Evolutionary conservation across 1,139 yeast species (phyloP).

Genomic region (Taphrina deformans): DNA sequence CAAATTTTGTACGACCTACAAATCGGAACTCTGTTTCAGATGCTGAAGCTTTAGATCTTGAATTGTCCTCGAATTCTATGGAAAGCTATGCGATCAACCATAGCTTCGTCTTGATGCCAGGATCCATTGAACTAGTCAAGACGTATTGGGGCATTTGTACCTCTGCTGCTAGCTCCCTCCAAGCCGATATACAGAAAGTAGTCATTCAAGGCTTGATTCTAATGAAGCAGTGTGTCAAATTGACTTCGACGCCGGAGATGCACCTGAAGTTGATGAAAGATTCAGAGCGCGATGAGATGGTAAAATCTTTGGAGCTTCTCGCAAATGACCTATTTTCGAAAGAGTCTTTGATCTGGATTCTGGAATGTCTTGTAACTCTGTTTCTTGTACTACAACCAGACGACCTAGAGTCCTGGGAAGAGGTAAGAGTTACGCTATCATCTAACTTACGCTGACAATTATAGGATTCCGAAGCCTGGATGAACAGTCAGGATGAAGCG

Average conservation of each 20-base stretch:
- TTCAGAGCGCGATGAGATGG: conserved; percentile 54
- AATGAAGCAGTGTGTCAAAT: conserved; percentile 63
- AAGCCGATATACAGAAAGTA: conserved; percentile 67
- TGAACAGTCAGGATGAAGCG: conserved; percentile 71
- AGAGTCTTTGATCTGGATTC: conserved; percentile 56
- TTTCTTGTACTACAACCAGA: conserved; percentile 70
- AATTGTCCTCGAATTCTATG: conserved; percentile 18
- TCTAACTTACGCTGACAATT: no score
- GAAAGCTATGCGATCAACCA: conserved; percentile 18
- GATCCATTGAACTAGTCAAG: conserved; percentile 60
- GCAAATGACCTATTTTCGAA: conserved; percentile 60
- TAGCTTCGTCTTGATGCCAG: conserved; percentile 67
- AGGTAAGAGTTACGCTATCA: no score
- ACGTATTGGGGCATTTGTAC: conserved; percentile 62
- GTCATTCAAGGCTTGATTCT: conserved; percentile 70
- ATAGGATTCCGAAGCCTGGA: conserved; percentile 90
- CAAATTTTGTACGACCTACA: conserved; percentile 10
- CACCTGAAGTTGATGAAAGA: conserved; percentile 21
- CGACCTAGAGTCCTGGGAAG: conserved; percentile 77
- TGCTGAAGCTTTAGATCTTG: conserved; percentile 3
- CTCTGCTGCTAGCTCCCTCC: conserved; percentile 61
- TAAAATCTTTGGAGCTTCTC: conserved; percentile 56
- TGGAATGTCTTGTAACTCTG: conserved; percentile 67
- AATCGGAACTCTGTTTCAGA: not conserved
- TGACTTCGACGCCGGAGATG: conserved; percentile 45